A percentile compares a stretch with the other conserved stretches of the same genome.
Conservation (phyloP, 192 early-diverging fungal genomes). For the Coemansia furcata region DNA sequence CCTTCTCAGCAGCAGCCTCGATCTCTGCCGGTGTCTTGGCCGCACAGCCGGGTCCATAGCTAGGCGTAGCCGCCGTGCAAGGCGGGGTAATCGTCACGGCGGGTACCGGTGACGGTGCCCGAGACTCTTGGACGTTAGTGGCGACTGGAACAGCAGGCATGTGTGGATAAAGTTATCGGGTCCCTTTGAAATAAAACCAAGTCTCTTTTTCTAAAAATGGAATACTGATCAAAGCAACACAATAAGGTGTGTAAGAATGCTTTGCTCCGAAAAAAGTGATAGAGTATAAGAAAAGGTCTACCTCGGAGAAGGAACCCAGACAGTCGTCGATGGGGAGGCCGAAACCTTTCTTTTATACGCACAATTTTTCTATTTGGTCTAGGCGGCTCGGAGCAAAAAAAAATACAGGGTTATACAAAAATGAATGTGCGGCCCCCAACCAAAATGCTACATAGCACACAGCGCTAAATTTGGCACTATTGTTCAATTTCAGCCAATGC, state of each 20-base stretch:
- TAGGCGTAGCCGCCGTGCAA: slow-evolving; percentile 42
- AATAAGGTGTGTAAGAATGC: neutral
- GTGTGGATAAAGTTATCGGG: neutral
- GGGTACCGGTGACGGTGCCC: slow-evolving; percentile 39
- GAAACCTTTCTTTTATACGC: slow-evolving; percentile 37
- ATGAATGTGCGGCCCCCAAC: neutral
- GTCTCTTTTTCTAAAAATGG: neutral
- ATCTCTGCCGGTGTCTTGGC: slow-evolving; percentile 45
- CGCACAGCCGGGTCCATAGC: slow-evolving; percentile 36
- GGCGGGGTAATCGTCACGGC: slow-evolving; percentile 34
- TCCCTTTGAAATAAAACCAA: neutral
- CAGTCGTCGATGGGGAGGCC: slow-evolving; percentile 15
- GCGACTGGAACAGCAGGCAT: slow-evolving; percentile 50
- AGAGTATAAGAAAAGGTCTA: slow-evolving; percentile 45
- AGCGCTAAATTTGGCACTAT: neutral
- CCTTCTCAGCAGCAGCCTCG: slow-evolving; percentile 20
- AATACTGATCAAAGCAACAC: slow-evolving; percentile 8
- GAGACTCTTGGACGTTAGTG: slow-evolving; percentile 49
- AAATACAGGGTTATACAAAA: neutral
- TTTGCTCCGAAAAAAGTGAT: slow-evolving; percentile 50
- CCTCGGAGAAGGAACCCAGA: slow-evolving; percentile 55
- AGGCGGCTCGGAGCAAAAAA: neutral
- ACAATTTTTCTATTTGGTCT: neutral
- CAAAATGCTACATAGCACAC: neutral
- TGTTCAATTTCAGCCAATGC: neutral